Conservation (phyloP, 2,329 filamentous ascomycete genomes). For the Phoma sp. region DNA sequence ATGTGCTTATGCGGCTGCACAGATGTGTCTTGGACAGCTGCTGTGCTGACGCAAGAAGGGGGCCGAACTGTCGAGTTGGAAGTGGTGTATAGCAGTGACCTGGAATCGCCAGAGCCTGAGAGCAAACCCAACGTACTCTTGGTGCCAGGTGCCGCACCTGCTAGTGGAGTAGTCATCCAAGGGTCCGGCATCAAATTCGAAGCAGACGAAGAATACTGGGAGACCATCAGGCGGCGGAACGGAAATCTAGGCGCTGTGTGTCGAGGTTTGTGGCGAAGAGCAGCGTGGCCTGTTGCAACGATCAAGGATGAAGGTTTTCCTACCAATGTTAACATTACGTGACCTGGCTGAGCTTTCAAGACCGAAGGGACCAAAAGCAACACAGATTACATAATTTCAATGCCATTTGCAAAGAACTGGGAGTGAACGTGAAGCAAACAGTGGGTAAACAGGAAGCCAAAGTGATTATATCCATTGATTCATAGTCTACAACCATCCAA, state of each 20-base stretch:
- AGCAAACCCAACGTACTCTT: neutral
- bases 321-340: too few species aligned
- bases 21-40: neutral
- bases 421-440: neutral
- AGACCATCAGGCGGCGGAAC: conserved; percentile 9
- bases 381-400: too few species aligned
- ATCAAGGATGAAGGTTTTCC: too few species aligned
- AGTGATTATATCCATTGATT: conserved; percentile 18
- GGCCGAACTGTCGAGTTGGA: neutral
- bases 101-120: neutral
- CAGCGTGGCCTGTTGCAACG: too few species aligned
- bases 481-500: conserved; percentile 21
- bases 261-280: conserved; percentile 4
- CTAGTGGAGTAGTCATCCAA: neutral
- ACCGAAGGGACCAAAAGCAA: too few species aligned
- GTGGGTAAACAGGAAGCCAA: neutral
- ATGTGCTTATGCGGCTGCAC: neutral
- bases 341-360: too few species aligned
- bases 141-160: neutral
- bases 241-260: conserved; percentile 6
- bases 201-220: conserved; percentile 16
- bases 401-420: neutral
- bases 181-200: neutral
- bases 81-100: neutral
- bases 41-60: conserved; percentile 2